These are phyloP conservation scores for Stagonosporopsis cucurbitacearum DNA, from an alignment of 2,329 filamentous ascomycete genomes.

Conservation along the genomic window DNA sequence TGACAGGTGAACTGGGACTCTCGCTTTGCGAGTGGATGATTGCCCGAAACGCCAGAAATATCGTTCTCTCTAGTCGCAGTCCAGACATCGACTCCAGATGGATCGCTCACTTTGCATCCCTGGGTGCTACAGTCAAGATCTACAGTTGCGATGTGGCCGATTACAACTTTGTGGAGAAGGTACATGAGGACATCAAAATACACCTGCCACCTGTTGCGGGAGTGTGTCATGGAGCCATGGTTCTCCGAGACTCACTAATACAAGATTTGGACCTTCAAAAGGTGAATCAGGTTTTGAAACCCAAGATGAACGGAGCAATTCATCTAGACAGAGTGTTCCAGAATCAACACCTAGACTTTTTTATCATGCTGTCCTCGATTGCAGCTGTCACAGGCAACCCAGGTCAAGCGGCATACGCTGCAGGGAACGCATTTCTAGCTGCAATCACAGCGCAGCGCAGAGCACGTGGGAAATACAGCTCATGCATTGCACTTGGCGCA, in stretches of 20 bases:
- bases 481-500: slow-evolving; percentile 41
- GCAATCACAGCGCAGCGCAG: slow-evolving; percentile 48
- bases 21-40: slow-evolving; percentile 34
- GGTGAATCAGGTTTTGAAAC: slow-evolving; percentile 15
- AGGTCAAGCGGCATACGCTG: slow-evolving; percentile 30
- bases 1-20: slow-evolving; percentile 28
- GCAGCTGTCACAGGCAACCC: slow-evolving; percentile 17
- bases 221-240: slow-evolving; percentile 33
- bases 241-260: slow-evolving; percentile 25
- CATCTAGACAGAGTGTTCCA: slow-evolving; percentile 26
- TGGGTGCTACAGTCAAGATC: slow-evolving; percentile 10
- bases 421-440: slow-evolving; percentile 49
- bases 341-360: slow-evolving; percentile 30
- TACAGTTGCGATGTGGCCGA: slow-evolving; percentile 12
- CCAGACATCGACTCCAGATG: slow-evolving; percentile 41
- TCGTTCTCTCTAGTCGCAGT: slow-evolving; percentile 50
- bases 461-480: slow-evolving; percentile 49
- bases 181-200: neutral
- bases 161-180: neutral
- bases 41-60: slow-evolving; percentile 25
- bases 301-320: slow-evolving; percentile 26
- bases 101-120: slow-evolving; percentile 1
- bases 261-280: slow-evolving; percentile 9
- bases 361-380: slow-evolving; percentile 33
- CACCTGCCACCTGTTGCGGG: slow-evolving; percentile 21